phyloP scores from a whole-genome alignment of 148 eudicot species.

The Nepenthes mirabilis region DNA sequence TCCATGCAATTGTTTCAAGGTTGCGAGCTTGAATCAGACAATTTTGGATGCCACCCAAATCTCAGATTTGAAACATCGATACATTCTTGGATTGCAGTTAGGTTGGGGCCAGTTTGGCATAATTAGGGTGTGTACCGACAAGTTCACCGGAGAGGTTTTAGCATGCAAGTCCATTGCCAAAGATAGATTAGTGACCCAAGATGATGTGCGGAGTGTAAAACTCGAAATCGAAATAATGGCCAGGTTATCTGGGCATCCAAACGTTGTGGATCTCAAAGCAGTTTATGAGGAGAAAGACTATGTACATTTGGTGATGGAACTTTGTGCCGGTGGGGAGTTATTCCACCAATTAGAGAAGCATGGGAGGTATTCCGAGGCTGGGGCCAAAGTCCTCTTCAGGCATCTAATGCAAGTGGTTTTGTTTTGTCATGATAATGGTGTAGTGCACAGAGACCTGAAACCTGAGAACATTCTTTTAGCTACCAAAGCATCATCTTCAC shows the following conservation, averaged over 20 bases:
- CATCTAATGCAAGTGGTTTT: constrained; percentile 68
- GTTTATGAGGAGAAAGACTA: constrained; percentile 76
- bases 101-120: constrained; percentile 87
- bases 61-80: constrained; percentile 37
- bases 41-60: constrained; percentile 46
- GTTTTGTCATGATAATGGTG: constrained; percentile 77
- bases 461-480: constrained; percentile 78
- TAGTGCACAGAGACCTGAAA: constrained; percentile 86
- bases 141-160: constrained; percentile 46
- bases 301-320: constrained; percentile 88
- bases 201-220: constrained; percentile 61
- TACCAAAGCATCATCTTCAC: constrained; percentile 57
- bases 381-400: constrained; percentile 54
- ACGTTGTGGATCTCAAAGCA: constrained; percentile 70
- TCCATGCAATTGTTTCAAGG: constrained; percentile 29
- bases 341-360: constrained; percentile 61
- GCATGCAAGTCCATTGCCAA: constrained; percentile 82
- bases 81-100: constrained; percentile 51
- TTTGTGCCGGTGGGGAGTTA: constrained; percentile 90
- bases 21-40: constrained; percentile 34
- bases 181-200: constrained; percentile 57
- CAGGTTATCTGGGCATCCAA: constrained; percentile 64
- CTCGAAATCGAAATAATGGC: constrained; percentile 83
- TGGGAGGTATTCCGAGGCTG: constrained; percentile 51
- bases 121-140: constrained; percentile 57